Percentiles rank a stretch among this genome's conserved stretches.
These are phyloP conservation scores for Batrachochytrium dendrobatidis DNA, from an alignment of 371 early-diverging fungal genomes.

Conservation along the genomic window DNA sequence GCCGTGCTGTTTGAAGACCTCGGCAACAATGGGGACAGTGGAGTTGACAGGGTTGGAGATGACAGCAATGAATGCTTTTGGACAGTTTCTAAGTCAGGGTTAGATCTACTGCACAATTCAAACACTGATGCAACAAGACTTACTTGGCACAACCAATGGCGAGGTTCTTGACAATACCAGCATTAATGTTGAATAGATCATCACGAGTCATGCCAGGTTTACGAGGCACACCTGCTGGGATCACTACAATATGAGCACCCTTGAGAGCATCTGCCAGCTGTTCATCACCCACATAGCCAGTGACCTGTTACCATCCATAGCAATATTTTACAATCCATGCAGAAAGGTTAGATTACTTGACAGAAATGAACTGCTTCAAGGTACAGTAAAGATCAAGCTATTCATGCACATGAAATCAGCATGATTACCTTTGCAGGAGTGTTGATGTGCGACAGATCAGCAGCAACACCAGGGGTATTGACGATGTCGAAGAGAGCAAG, in stretches of 20 bases:
- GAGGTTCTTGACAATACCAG: conserved; percentile 87
- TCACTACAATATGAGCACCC: conserved; percentile 87
- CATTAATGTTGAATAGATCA: conserved; percentile 97
- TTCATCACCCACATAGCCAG: conserved; percentile 78
- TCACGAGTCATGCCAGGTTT: conserved; percentile 99
- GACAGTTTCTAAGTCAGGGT: conserved; percentile 62
- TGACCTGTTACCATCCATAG: conserved; percentile 43
- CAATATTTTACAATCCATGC: not conserved
- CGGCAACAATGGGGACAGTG: conserved; percentile 97
- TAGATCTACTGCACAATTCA: conserved; percentile 2
- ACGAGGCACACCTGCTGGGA: conserved; percentile 98
- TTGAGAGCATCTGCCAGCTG: conserved; percentile 78
- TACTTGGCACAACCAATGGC: conserved; percentile 70
- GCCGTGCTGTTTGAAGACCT: conserved; percentile 89
- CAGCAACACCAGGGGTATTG: conserved; percentile 97
- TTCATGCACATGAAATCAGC: too few species aligned
- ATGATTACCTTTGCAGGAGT: conserved; percentile 37
- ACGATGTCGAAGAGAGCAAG: conserved; percentile 93
- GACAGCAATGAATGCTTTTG: conserved; percentile 91
- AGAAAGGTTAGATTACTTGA: not conserved
- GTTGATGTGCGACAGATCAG: conserved; percentile 93
- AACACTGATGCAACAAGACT: too few species aligned
- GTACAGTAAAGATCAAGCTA: too few species aligned
- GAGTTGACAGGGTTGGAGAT: conserved; percentile 99
- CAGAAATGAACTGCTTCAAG: not conserved